These are phyloP conservation scores for Corynespora cassiicola DNA, from an alignment of 2,329 filamentous ascomycete species.

Conservation along the genomic window DNA sequence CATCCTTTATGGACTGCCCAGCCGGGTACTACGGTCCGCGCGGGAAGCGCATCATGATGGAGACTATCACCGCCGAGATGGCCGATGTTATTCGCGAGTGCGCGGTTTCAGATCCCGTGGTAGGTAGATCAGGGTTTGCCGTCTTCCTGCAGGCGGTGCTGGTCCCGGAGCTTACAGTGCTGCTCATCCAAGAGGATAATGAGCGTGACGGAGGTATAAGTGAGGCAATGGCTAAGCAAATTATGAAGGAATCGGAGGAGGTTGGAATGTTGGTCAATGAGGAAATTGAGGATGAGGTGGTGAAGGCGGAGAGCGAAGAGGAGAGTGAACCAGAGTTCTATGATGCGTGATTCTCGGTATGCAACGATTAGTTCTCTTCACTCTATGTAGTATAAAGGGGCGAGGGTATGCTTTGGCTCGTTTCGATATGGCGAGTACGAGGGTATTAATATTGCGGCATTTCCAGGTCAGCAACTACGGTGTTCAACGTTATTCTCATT, in stretches of 20 bases:
- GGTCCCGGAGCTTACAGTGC: slow-evolving; percentile 71
- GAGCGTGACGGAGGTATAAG: slow-evolving; percentile 58
- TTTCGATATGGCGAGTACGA: too few relatives aligned
- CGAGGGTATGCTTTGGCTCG: too few relatives aligned
- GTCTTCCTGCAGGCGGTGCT: slow-evolving; percentile 58
- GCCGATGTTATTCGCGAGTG: slow-evolving; percentile 31
- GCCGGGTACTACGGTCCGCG: slow-evolving; percentile 86
- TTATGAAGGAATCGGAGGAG: slow-evolving; percentile 71
- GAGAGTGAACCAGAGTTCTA: slow-evolving; percentile 12
- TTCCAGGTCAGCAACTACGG: too few relatives aligned
- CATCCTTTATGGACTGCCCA: slow-evolving; percentile 44
- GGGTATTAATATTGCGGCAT: too few relatives aligned
- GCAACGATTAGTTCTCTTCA: too few relatives aligned
- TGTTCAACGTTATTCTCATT: too few relatives aligned
- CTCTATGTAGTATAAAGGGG: too few relatives aligned
- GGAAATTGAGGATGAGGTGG: slow-evolving; percentile 62
- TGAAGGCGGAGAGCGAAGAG: slow-evolving; percentile 29
- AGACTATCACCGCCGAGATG: slow-evolving; percentile 33
- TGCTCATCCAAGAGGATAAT: slow-evolving; percentile 66
- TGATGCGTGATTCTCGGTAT: too few relatives aligned
- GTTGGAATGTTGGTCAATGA: slow-evolving; percentile 74
- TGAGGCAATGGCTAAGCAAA: slow-evolving; percentile 54
- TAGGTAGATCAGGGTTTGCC: slow-evolving; percentile 36
- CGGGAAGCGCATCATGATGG: slow-evolving; percentile 75
- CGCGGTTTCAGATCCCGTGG: slow-evolving; percentile 31